A percentile compares a stretch with the other conserved stretches of the same genome.
Conservation (phyloP, 257 asterid genomes). For the Solanum boliviense region DNA sequence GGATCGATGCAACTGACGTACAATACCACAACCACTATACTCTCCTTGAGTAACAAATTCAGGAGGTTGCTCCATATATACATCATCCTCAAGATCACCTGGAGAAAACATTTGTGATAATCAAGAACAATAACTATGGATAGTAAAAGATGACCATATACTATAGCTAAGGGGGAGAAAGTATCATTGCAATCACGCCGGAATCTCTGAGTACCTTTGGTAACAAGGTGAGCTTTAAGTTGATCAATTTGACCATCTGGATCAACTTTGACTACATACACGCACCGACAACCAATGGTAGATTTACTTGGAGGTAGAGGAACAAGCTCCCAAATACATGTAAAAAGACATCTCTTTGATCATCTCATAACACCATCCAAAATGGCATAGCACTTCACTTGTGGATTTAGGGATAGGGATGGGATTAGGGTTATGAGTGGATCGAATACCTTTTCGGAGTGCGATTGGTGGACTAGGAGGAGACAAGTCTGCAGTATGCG, state of each 20-base stretch:
- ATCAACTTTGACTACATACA: not conserved
- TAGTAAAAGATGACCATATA: not conserved
- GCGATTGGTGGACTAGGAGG: not conserved
- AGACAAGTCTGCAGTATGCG: not conserved
- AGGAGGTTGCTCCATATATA: not conserved
- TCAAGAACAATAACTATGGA: not conserved
- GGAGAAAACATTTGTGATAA: not conserved
- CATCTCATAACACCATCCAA: not conserved
- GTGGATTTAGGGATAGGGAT: not conserved
- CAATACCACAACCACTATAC: not conserved
- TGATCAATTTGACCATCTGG: not conserved
- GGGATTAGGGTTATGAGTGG: not conserved
- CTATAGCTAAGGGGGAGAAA: not conserved
- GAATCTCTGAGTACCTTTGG: not conserved
- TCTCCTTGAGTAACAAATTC: not conserved
- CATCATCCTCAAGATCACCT: not conserved
- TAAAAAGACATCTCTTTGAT: not conserved
- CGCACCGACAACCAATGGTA: not conserved
- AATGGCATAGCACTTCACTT: not conserved
- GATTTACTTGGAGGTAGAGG: not conserved
- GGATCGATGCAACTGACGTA: not conserved
- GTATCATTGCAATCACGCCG: not conserved
- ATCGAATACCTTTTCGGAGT: not conserved
- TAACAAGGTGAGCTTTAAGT: not conserved
- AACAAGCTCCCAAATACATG: not conserved